Percentiles rank a stretch among this genome's conserved stretches.
Evolutionary conservation across 768 basidiomycete species (phyloP).

Genomic region (Serendipita sp.): DNA sequence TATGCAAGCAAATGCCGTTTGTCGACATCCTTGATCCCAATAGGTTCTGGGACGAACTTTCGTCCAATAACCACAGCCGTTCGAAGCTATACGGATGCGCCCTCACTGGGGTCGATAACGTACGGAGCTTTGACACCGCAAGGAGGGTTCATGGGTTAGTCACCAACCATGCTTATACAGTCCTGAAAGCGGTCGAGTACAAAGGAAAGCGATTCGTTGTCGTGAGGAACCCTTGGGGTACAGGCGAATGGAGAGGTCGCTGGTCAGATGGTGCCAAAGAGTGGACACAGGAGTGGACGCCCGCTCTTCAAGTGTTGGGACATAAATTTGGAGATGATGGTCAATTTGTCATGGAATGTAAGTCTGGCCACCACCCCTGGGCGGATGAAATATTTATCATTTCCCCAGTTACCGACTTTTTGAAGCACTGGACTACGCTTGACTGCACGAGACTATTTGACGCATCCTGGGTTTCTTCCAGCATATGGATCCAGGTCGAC

Average conservation of each 20-base stretch:
- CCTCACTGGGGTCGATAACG: neutral
- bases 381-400: neutral
- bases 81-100: slow-evolving; percentile 3
- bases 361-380: neutral
- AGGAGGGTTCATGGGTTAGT: neutral
- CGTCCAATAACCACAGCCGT: neutral
- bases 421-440: slow-evolving; percentile 24
- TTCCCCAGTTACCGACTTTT: slow-evolving; percentile 12
- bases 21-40: neutral
- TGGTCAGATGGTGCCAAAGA: slow-evolving; percentile 43
- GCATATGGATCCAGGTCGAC: slow-evolving; percentile 33
- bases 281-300: slow-evolving; percentile 37
- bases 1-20: neutral
- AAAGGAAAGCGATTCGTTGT: slow-evolving; percentile 33
- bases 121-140: neutral
- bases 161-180: slow-evolving; percentile 30
- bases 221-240: slow-evolving; percentile 38
- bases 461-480: slow-evolving; percentile 30
- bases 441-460: slow-evolving; percentile 34
- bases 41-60: neutral
- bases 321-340: slow-evolving; percentile 38
- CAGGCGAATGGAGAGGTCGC: slow-evolving; percentile 32
- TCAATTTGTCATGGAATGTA: slow-evolving; percentile 36
- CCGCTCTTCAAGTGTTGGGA: slow-evolving; percentile 23
- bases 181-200: slow-evolving; percentile 28